Evolutionary conservation across 2,329 filamentous ascomycete genomes (phyloP).

Genomic region (Colletotrichum liaoningense): DNA sequence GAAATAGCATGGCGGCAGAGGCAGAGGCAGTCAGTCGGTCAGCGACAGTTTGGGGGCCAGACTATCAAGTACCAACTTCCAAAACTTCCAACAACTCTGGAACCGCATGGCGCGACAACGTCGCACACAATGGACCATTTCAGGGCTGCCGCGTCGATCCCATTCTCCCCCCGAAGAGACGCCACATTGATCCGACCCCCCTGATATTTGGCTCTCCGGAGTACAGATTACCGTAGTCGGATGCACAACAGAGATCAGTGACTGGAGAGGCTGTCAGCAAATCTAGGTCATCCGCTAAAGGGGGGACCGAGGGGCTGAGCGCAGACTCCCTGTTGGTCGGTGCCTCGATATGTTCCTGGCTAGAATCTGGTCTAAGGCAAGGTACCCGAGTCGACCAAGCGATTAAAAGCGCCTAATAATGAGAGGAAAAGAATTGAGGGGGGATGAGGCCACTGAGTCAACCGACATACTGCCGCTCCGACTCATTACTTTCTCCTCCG

Average conservation of each 20-base stretch:
- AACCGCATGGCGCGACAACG: conserved; percentile 8
- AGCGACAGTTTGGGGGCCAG: background rate
- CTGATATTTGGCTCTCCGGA: background rate
- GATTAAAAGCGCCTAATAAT: conserved; percentile 13
- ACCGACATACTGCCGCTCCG: conserved; percentile 9
- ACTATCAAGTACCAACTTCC: background rate
- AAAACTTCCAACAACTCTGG: background rate
- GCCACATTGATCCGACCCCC: conserved; percentile 9
- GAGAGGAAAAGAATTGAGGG: background rate
- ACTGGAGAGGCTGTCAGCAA: background rate
- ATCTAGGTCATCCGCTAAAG: background rate
- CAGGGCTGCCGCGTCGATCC: conserved; percentile 26
- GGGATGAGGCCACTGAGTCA: background rate
- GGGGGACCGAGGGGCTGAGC: conserved; percentile 24
- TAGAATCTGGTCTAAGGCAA: conserved; percentile 23
- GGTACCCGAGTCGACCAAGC: conserved; percentile 21
- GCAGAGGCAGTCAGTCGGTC: background rate
- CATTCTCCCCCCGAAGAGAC: conserved; percentile 21
- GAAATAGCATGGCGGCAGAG: background rate
- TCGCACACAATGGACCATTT: conserved; percentile 18
- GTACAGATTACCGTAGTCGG: background rate
- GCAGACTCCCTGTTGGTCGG: conserved; percentile 16
- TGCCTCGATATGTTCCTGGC: conserved; percentile 13
- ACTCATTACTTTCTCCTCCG: background rate
- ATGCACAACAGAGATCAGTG: background rate